phyloP scores from a whole-genome alignment of 352 stramenopile genomes.

The Phytophthora multivora region DNA sequence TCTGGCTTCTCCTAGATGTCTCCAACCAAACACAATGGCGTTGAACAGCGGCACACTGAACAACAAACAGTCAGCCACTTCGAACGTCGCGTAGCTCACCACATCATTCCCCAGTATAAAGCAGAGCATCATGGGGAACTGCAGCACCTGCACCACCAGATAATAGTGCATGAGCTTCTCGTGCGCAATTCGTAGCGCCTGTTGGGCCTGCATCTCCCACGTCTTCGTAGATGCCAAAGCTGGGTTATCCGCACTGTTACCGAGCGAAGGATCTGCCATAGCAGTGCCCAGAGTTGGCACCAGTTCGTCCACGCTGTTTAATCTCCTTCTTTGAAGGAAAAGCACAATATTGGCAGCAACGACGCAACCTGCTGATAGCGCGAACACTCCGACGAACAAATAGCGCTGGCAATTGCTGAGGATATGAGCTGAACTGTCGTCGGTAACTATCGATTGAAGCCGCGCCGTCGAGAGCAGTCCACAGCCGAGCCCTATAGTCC shows the following conservation, averaged over 20 bases:
- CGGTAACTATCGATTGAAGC: slow-evolving; percentile 29
- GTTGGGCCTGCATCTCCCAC: slow-evolving; percentile 32
- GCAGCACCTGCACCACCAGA: slow-evolving; percentile 44
- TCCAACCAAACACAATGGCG: slow-evolving; percentile 52
- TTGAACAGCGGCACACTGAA: slow-evolving; percentile 60
- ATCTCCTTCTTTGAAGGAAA: slow-evolving; percentile 22
- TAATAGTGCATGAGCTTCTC: slow-evolving; percentile 61
- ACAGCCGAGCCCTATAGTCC: slow-evolving; percentile 47
- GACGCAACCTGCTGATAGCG: slow-evolving; percentile 38
- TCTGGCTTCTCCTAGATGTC: slow-evolving; percentile 34
- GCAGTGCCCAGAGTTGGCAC: slow-evolving; percentile 9
- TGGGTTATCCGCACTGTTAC: slow-evolving; percentile 15
- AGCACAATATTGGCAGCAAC: slow-evolving; percentile 40
- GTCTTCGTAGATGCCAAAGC: slow-evolving; percentile 34
- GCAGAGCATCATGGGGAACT: slow-evolving; percentile 56
- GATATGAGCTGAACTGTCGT: slow-evolving; percentile 9
- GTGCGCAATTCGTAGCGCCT: slow-evolving; percentile 35
- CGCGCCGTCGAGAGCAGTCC: slow-evolving; percentile 45
- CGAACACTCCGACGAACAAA: slow-evolving; percentile 37
- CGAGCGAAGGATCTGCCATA: slow-evolving; percentile 22
- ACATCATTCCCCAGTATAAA: slow-evolving; percentile 30
- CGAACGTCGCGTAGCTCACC: slow-evolving; percentile 36
- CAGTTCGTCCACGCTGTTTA: slow-evolving; percentile 16
- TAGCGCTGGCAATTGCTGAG: slow-evolving; percentile 32
- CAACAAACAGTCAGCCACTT: slow-evolving; percentile 47